Evolutionary conservation across 176 grass and related monocot genomes (phyloP).

Genomic region (Alloteropsis semialata): DNA sequence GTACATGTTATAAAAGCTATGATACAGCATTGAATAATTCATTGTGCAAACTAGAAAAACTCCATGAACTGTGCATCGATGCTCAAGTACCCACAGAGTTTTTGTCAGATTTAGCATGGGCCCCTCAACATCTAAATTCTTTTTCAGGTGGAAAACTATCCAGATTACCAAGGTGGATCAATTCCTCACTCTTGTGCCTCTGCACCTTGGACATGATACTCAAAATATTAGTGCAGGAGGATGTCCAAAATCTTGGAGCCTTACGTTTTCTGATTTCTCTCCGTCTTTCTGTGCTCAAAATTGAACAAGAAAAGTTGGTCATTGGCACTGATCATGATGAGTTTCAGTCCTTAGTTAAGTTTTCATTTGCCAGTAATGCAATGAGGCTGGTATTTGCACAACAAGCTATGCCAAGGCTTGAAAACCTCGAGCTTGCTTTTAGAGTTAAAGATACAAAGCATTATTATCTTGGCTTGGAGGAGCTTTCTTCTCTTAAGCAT

Average conservation of each 20-base stretch:
- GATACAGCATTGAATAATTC: neutral
- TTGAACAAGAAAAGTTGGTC: neutral
- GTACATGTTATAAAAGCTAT: neutral
- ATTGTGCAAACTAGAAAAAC: neutral
- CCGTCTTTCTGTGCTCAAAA: neutral
- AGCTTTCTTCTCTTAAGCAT: neutral
- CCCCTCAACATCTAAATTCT: no score
- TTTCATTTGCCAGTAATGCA: neutral
- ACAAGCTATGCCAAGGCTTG: neutral
- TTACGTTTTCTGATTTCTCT: neutral
- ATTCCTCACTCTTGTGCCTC: neutral
- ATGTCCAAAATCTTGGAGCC: neutral
- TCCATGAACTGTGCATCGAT: neutral
- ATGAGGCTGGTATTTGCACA: neutral
- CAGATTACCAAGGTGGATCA: neutral
- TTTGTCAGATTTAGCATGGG: no score
- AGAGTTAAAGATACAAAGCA: neutral
- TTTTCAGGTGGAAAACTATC: neutral
- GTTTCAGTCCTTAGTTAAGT: neutral
- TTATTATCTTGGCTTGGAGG: neutral
- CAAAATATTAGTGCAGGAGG: neutral
- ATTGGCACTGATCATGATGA: neutral
- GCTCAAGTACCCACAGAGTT: no score
- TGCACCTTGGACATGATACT: neutral
- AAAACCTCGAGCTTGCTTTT: neutral